phyloP scores from a whole-genome alignment of 1,139 yeast species.

The Lodderomyces beijingensis region DNA sequence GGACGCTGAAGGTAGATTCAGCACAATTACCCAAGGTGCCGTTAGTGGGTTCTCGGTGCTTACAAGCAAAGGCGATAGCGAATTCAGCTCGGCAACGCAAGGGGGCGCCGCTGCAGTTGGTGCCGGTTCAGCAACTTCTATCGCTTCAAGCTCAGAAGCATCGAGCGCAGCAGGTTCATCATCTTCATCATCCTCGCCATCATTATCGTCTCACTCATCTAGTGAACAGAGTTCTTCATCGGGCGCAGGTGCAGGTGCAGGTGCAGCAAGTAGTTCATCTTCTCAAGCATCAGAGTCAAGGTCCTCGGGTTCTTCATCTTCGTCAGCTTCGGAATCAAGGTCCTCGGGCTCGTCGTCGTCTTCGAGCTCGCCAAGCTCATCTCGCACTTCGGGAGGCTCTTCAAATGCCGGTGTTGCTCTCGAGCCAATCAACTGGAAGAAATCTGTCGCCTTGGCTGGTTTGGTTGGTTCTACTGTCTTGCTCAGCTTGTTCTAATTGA shows the following conservation, averaged over 20 bases:
- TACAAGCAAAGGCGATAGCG: slow-evolving; percentile 12
- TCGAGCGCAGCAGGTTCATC: slow-evolving; percentile 3
- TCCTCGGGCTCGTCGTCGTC: slow-evolving; percentile 13
- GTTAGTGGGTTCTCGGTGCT: slow-evolving; percentile 18
- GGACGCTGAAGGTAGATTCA: slow-evolving; percentile 10
- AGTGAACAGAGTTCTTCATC: slow-evolving; percentile 1
- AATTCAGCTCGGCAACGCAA: slow-evolving; percentile 2
- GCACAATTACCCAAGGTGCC: slow-evolving; percentile 15
- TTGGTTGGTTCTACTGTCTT: slow-evolving; percentile 36
- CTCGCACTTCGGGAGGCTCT: slow-evolving; percentile 11
- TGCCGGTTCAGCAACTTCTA: background rate
- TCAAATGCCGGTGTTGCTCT: slow-evolving; percentile 16
- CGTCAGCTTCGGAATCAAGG: slow-evolving; percentile 10
- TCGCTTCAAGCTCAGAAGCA: slow-evolving; percentile 3
- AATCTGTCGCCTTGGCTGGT: slow-evolving; percentile 34
- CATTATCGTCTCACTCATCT: slow-evolving; percentile 1
- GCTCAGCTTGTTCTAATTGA: slow-evolving; percentile 14
- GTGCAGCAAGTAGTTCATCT: too few species aligned
- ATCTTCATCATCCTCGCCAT: background rate
- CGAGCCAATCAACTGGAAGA: slow-evolving; percentile 35
- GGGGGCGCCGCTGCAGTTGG: slow-evolving; percentile 6
- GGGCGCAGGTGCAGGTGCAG: background rate
- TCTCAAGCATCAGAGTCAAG: slow-evolving; percentile 1
- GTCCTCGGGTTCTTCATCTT: slow-evolving; percentile 9
- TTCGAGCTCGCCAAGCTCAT: slow-evolving; percentile 5